Conservation (phyloP, 2,329 filamentous ascomycete species). For the Aureobasidium leucospermi region DNA sequence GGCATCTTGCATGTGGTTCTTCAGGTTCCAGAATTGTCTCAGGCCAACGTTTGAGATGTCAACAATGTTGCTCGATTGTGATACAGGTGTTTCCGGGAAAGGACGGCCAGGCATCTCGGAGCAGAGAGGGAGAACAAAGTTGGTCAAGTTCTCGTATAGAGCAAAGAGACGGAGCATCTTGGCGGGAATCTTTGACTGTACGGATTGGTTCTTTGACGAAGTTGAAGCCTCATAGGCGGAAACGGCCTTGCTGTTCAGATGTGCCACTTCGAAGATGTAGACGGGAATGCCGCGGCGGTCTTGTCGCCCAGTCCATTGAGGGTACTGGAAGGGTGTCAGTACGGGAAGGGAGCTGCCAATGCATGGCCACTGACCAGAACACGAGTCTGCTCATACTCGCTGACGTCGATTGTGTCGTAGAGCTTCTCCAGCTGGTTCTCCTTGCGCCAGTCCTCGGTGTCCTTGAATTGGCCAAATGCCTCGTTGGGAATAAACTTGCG, state of each 20-base stretch:
- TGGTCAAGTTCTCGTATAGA: constrained; percentile 84
- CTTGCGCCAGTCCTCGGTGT: constrained; percentile 80
- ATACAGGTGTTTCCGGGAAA: constrained; percentile 74
- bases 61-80: constrained; percentile 89
- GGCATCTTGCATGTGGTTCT: constrained; percentile 88
- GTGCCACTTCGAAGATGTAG: constrained; percentile 81
- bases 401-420: constrained; percentile 79
- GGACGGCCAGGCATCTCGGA: constrained; percentile 66
- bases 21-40: constrained; percentile 94
- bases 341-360: background rate
- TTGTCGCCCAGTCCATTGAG: constrained; percentile 88
- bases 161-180: constrained; percentile 83
- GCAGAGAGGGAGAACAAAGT: constrained; percentile 80
- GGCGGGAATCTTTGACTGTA: constrained; percentile 59
- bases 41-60: constrained; percentile 82
- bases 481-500: constrained; percentile 72
- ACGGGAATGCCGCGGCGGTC: constrained; percentile 87
- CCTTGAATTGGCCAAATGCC: constrained; percentile 75
- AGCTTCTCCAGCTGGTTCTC: constrained; percentile 70
- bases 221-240: constrained; percentile 65
- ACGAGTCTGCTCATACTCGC: constrained; percentile 74
- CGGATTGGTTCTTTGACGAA: constrained; percentile 46
- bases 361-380: constrained; percentile 53
- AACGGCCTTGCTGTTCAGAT: constrained; percentile 76
- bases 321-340: constrained; percentile 53